These are phyloP conservation scores for Fusarium sp. DNA, from an alignment of 2,329 filamentous ascomycete species.

Conservation along the genomic window DNA sequence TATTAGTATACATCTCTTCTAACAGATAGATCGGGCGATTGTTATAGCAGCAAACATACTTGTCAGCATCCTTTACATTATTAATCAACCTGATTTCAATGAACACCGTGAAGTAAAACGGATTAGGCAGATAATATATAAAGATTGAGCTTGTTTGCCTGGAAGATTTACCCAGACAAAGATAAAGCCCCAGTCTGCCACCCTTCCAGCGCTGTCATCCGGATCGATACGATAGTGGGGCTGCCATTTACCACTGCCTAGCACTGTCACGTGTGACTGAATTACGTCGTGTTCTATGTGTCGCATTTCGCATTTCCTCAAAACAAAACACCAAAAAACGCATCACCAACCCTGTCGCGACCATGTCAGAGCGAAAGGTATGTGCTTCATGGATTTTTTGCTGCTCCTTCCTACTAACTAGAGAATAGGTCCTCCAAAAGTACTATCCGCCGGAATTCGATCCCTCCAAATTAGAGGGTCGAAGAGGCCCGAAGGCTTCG, in stretches of 20 bases:
- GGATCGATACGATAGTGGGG: background rate
- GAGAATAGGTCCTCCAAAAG: constrained; percentile 58
- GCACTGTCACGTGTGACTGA: background rate
- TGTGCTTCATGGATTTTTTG: constrained; percentile 28
- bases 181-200: background rate
- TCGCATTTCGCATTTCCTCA: background rate
- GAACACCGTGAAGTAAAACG: background rate
- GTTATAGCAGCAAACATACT: background rate
- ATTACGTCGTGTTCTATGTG: background rate
- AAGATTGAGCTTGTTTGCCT: background rate
- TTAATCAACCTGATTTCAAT: background rate
- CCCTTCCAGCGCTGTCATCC: background rate
- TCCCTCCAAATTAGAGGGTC: too few species aligned
- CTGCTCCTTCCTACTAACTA: too few species aligned
- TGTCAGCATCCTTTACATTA: background rate
- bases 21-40: background rate
- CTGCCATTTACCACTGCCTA: background rate
- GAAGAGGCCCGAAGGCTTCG: constrained; percentile 59
- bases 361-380: constrained; percentile 81
- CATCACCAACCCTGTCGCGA: background rate
- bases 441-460: constrained; percentile 46
- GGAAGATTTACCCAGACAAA: background rate
- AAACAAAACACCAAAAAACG: background rate
- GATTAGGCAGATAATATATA: background rate
- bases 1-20: background rate